Evolutionary conservation across 2,329 filamentous ascomycete genomes (phyloP).

Genomic region (Sclerotiophoma versabilis): DNA sequence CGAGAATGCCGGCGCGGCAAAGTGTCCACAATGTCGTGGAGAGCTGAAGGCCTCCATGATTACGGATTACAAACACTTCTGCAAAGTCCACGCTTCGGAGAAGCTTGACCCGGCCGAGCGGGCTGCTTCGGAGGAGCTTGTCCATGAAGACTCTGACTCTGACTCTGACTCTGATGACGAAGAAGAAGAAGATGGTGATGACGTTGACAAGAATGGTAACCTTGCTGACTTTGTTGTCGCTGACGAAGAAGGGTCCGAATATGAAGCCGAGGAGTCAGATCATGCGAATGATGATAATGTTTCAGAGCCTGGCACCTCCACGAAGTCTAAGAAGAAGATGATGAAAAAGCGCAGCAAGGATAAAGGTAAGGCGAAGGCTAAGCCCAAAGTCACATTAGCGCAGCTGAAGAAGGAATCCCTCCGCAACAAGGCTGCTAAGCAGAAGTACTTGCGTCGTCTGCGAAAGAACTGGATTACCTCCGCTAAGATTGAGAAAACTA

Average conservation of each 20-base stretch:
- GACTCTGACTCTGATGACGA: conserved; percentile 48
- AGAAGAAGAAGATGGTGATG: conserved; percentile 54
- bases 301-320: conserved; percentile 31
- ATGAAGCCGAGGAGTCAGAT: conserved; percentile 12
- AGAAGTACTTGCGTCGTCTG: conserved; percentile 73
- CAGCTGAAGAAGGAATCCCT: conserved; percentile 72
- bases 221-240: conserved; percentile 65
- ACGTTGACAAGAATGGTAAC: conserved; percentile 42
- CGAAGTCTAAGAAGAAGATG: conserved; percentile 42
- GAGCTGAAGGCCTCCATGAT: conserved; percentile 71
- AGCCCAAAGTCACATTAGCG: conserved; percentile 60
- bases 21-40: conserved; percentile 79
- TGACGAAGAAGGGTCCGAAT: conserved; percentile 50
- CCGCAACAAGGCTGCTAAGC: conserved; percentile 69
- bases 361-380: conserved; percentile 55
- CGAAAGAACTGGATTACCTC: conserved; percentile 74
- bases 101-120: conserved; percentile 47
- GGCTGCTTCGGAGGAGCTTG: conserved; percentile 22
- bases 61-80: conserved; percentile 78
- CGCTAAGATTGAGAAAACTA: conserved; percentile 74
- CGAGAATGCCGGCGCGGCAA: conserved; percentile 62
- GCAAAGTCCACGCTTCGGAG: conserved; percentile 70
- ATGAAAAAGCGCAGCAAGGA: conserved; percentile 36
- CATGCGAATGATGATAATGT: background rate
- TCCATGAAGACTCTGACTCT: conserved; percentile 33